phyloP scores from a whole-genome alignment of 148 eudicot genomes.

The Rhododendron molle region DNA sequence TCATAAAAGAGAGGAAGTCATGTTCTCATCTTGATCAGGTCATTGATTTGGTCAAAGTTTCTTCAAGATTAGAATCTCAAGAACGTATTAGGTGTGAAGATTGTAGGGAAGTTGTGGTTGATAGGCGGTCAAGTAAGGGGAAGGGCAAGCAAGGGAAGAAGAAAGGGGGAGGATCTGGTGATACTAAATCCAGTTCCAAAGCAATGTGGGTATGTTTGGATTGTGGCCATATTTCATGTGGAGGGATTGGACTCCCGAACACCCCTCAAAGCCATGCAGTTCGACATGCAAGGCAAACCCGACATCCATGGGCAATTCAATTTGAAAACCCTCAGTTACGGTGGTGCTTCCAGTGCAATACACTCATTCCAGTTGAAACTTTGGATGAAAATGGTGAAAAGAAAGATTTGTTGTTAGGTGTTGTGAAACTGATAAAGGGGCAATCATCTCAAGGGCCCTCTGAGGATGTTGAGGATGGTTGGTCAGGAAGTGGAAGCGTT shows the following conservation, averaged over 20 bases:
- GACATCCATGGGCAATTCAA: constrained; percentile 70
- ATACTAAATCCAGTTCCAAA: constrained; percentile 38
- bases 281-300: constrained; percentile 62
- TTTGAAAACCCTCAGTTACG: constrained; percentile 59
- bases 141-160: constrained; percentile 67
- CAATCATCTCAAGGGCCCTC: constrained; percentile 39
- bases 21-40: constrained; percentile 75
- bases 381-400: constrained; percentile 40
- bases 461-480: constrained; percentile 76
- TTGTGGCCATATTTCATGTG: constrained; percentile 84
- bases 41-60: constrained; percentile 48
- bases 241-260: constrained; percentile 82
- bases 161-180: constrained; percentile 42
- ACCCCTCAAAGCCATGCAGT: constrained; percentile 66
- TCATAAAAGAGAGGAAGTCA: constrained; percentile 38
- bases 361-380: constrained; percentile 50
- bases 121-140: constrained; percentile 51
- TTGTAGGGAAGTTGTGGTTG: constrained; percentile 58
- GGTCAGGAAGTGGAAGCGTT: constrained; percentile 79
- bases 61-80: constrained; percentile 42
- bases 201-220: constrained; percentile 90
- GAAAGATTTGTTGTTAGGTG: constrained; percentile 43
- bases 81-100: constrained; percentile 62
- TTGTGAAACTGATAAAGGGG: constrained; percentile 58
- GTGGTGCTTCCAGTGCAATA: constrained; percentile 80